Evolutionary conservation across 768 basidiomycete species (phyloP).

Genomic region (Termitomyces sp.): DNA sequence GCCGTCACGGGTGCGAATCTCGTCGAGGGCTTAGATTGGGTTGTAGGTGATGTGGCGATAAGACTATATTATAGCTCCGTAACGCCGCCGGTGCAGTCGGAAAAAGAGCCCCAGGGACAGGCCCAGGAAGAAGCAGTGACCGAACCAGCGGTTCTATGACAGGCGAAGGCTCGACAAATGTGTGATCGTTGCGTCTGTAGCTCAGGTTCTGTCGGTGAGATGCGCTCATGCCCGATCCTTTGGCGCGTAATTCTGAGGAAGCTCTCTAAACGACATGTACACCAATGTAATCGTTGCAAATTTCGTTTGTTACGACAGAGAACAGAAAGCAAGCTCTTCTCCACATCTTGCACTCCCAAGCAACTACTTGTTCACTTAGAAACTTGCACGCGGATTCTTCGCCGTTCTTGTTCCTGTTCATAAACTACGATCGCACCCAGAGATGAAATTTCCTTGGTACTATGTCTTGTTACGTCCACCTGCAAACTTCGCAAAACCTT

Average conservation of each 20-base stretch:
- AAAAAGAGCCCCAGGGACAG: background rate
- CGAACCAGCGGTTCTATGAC: background rate
- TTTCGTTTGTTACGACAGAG: slow-evolving; percentile 4
- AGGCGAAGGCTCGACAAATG: background rate
- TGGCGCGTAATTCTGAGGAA: background rate
- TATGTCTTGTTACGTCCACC: slow-evolving; percentile 8
- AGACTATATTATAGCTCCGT: slow-evolving; percentile 80
- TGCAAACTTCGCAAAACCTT: background rate
- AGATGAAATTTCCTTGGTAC: background rate
- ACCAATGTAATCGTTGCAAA: slow-evolving; percentile 2
- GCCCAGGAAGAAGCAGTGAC: background rate
- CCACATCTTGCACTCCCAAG: background rate
- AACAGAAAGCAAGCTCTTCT: slow-evolving; percentile 1
- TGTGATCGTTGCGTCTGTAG: background rate
- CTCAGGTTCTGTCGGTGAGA: background rate
- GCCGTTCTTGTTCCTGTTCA: background rate
- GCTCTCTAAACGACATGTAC: background rate
- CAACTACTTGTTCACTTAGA: no score
- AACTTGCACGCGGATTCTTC: background rate
- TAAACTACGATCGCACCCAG: background rate
- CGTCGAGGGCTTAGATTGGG: slow-evolving; percentile 86
- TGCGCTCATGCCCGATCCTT: slow-evolving; percentile 8
- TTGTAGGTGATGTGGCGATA: slow-evolving; percentile 82
- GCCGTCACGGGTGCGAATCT: slow-evolving; percentile 88
- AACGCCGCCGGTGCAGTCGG: slow-evolving; percentile 7